Evolutionary conservation across 345 rosid species (phyloP), one percentile per base, ranked within the genome.

Genomic region (Camelina laxa): DNA sequence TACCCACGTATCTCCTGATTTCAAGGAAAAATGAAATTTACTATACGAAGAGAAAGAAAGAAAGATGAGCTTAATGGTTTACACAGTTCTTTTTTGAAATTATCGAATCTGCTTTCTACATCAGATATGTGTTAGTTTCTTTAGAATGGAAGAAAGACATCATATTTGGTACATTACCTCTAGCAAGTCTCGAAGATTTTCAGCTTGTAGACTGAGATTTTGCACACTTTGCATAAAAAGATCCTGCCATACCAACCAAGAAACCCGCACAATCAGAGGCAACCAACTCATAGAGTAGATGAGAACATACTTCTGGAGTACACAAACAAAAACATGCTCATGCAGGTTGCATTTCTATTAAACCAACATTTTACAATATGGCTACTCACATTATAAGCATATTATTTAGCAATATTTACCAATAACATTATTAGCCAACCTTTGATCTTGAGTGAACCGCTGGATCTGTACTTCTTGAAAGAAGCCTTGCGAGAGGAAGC

Each of bases 401-500:
- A 14, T 72, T 27, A 65, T 72, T 27, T 72, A 58, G 41, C n/a
- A 50, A 65, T 24, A 58, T 71, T 24, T 77, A 57, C 39, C 20
- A 50, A 65, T 65, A 72, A 33, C 17, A 20, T 50, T 27, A 20
- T 50, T 27, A 77, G 54, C 73, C 35, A 65, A 94, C 98, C 98
- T 94, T 94, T 72, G 98, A 90, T 84, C 96, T 87, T 67, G 90
- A 86, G 42, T 83, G 98, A 79, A 94, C 97, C 79, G 91, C 97
- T 73, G 98, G 98, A 87, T 94, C 98, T 65, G 91, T 84, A 81
- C 97, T 91, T 81, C 97, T 87, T 72, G 98, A 94, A 71, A 94
- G 90, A 74, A 94, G 97, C 79, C 97, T 86, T 47, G 98, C 98
- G 80, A 94, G 92, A 60, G 97, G 98, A 80, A 94, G 98, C 98